Evolutionary conservation across 495 filamentous ascomycete genomes (phyloP), one percentile per base, ranked within the genome.

Genomic region (Penicillium subrubescens): DNA sequence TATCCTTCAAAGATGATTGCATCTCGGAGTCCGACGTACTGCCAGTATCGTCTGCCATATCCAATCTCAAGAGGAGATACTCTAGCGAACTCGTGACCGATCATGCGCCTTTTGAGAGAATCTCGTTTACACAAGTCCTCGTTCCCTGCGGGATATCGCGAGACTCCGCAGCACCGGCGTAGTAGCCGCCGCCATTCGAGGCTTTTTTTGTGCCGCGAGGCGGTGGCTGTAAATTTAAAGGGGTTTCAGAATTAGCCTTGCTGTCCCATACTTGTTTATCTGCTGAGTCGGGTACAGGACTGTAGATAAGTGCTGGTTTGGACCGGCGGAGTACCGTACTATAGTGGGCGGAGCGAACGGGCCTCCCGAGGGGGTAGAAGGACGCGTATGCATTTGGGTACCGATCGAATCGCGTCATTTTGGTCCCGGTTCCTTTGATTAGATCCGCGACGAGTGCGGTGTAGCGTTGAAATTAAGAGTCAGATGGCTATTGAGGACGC

Each of bases 11-110:
- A 2, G 25, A 27, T 35, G 12, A 77, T 57, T 73, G 68, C 46
- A 61, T 79, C 27, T 63, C 69, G 0, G 61, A 75, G 35, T 60
- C 56, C 10, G 62, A 48, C 0, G 64, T 63, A 15, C 25, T 60
- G 1, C 12, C 64, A 21, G 27, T 52, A 6, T 63, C 65, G 12
- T 41, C 14, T 41, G 70, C 63, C 1, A 46, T 65, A 8, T 53
- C 75, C 5, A 83, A 85, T 63, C 60, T 81, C 55, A 59, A 75
- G 12, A 84, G 83, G 80, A 73, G 82, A 76, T 69, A 15, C 64
- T 69, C 23, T 76, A 83, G 65, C 77, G 82, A 11, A 72, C 65
- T 17, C 59, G 72, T 48, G 35, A 50, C 7, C 63, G 73, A 14
- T 73, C 62, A 57, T 46, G 61, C 48, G 21, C 37, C 44, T 46